phyloP scores from a whole-genome alignment of 305 asterid genomes.

The Fraxinus sp. region DNA sequence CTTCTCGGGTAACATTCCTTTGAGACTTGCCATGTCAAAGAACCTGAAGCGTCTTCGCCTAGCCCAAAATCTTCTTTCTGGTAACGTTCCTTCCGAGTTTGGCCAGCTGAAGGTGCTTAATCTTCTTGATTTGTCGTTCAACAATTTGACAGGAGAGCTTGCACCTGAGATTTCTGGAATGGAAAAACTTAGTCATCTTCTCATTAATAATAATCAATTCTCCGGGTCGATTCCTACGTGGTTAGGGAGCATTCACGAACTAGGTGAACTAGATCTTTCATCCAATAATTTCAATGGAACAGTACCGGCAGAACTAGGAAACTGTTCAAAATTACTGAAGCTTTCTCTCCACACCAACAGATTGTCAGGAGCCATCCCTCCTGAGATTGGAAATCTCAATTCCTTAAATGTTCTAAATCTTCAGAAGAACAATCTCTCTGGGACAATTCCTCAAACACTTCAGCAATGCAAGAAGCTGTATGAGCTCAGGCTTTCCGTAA shows the following conservation, averaged over 20 bases:
- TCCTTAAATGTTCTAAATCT: conserved; percentile 68
- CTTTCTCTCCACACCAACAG: conserved; percentile 59
- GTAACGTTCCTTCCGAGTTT: conserved; percentile 54
- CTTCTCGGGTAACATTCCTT: conserved; percentile 62
- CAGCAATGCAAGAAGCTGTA: conserved; percentile 72
- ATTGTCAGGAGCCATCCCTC: conserved; percentile 65
- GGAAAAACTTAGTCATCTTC: conserved; percentile 57
- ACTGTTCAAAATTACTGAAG: conserved; percentile 59
- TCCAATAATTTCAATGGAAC: conserved; percentile 61
- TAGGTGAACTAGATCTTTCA: conserved; percentile 87
- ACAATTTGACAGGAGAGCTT: conserved; percentile 57
- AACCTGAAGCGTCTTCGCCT: conserved; percentile 68
- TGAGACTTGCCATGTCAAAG: conserved; percentile 49
- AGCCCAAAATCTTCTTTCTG: conserved; percentile 62
- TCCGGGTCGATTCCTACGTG: conserved; percentile 63
- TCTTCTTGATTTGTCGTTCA: conserved; percentile 79
- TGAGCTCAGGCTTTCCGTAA: conserved; percentile 76
- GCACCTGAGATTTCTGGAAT: conserved; percentile 45
- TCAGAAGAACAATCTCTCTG: conserved; percentile 62
- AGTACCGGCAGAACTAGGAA: conserved; percentile 65
- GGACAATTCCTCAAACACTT: conserved; percentile 60
- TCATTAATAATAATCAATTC: conserved; percentile 55
- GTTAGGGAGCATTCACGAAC: conserved; percentile 59
- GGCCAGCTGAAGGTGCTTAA: conserved; percentile 55
- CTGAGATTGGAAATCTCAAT: conserved; percentile 66